Base-by-base conservation (phyloP, 257 asterid genomes). In the Pogostemon cablin region DNA sequence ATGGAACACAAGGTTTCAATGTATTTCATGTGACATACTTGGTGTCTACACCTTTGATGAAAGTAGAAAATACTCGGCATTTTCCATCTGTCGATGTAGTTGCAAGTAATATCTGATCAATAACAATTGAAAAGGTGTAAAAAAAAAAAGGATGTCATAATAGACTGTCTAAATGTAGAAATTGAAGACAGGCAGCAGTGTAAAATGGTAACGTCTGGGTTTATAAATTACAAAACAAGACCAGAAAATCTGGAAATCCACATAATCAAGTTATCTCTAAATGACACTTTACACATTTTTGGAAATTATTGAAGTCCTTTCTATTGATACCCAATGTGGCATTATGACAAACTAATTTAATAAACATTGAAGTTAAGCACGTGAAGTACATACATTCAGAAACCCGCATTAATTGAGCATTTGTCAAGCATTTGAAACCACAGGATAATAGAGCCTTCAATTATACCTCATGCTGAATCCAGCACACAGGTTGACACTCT, bases 61-160 rank as follows among this genome's bases (percentile, higher is more conserved):
- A 95, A 62, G 99, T 95, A 70, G 96, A 89, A 80, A 95, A 95
- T 34, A 95, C 96, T 59, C 98, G 82, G 79, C 97, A 95, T 81
- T 91, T 95, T 74, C 99, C 99, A 83, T 95, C 99, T 46, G 98
- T 91, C 69, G 98, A 95, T 41, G 99, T 91, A 42, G 99, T 95
- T 52, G 99, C 99, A 72, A 95, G 96, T 68, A 87, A 80, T 77
- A 90, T 82, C 99, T 95, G 81, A 25, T 49, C 52, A 74, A 76
- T 34, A 59, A 64, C 50, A 32, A 52, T 48, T 53, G 34, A 50
- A 58, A 77, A 34, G 9, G 44, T 52, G 32, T 25, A 25, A 25
- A 25, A 25, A 25, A 25, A 34, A 58, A 43, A 54, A 40, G 42
- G 39, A 70, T 58, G 50, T 32, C 35, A 38, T 34, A 34, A 15